Evolutionary conservation across 805 yeast species (phyloP).

Genomic region (Wickerhamiella spandovensis): DNA sequence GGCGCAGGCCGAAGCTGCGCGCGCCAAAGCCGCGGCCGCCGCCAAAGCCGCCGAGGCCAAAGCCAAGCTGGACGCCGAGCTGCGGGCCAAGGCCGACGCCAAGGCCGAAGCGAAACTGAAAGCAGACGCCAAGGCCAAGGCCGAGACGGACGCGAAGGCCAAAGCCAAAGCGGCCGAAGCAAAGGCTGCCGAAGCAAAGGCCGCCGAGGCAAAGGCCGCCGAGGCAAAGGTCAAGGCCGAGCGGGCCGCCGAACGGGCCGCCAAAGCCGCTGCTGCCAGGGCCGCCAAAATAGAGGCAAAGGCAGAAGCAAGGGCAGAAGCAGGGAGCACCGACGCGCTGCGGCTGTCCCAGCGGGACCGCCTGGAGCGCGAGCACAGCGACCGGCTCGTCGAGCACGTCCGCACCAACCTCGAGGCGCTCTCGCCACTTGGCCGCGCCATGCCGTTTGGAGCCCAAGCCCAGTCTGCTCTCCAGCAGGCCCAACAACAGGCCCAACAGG

Average conservation of each 20-base stretch:
- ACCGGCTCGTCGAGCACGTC: not conserved
- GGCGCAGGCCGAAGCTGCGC: slow-evolving; percentile 18
- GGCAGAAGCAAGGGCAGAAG: too few species aligned
- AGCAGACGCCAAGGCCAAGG: slow-evolving; percentile 4
- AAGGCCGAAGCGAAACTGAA: slow-evolving; percentile 3
- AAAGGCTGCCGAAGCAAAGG: slow-evolving; percentile 16
- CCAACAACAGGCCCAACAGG: not conserved
- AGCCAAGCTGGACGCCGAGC: slow-evolving; percentile 14
- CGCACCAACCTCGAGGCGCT: not conserved
- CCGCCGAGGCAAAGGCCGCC: slow-evolving; percentile 1
- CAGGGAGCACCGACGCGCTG: too few species aligned
- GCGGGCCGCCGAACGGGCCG: not conserved
- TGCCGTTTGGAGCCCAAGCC: not conserved
- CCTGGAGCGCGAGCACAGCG: not conserved
- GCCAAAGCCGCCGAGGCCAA: slow-evolving; percentile 11
- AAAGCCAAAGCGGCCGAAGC: slow-evolving; percentile 4
- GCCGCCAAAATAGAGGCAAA: too few species aligned
- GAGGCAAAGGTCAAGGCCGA: not conserved
- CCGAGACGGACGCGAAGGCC: slow-evolving; percentile 16
- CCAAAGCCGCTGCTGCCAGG: not conserved
- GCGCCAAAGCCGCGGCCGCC: slow-evolving; percentile 5
- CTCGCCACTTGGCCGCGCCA: not conserved
- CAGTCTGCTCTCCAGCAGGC: not conserved
- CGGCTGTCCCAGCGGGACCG: too few species aligned
- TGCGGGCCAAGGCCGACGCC: slow-evolving; percentile 18